Evolutionary conservation across 352 stramenopile genomes (phyloP).

Genomic region (Globisporangium heterothallicum): DNA sequence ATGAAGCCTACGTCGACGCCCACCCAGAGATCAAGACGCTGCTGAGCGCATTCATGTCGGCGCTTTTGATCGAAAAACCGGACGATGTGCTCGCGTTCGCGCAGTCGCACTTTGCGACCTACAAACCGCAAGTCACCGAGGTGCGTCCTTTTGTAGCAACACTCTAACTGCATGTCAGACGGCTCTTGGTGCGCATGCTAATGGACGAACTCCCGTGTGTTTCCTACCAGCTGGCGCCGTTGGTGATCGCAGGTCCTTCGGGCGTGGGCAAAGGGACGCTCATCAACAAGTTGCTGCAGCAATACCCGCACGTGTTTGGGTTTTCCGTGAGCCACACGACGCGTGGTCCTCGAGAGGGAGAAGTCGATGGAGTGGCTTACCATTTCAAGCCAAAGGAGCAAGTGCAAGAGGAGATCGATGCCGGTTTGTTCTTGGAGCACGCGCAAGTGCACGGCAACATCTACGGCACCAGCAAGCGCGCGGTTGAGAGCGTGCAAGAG

Average conservation of each 20-base stretch:
- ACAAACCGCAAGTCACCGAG: conserved; percentile 44
- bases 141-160: conserved; percentile 18
- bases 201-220: background rate
- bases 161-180: background rate
- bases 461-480: conserved; percentile 94
- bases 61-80: conserved; percentile 85
- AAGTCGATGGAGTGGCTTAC: conserved; percentile 96
- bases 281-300: conserved; percentile 88
- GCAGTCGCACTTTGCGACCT: conserved; percentile 71
- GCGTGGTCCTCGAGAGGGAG: conserved; percentile 87
- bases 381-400: conserved; percentile 93
- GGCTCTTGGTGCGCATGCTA: background rate
- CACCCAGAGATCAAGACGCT: conserved; percentile 89
- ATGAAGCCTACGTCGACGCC: conserved; percentile 71
- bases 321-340: conserved; percentile 99
- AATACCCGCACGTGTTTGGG: conserved; percentile 87
- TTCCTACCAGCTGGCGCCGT: conserved; percentile 44
- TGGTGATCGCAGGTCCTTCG: conserved; percentile 89
- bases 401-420: conserved; percentile 92
- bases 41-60: conserved; percentile 83
- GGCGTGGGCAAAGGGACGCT: conserved; percentile 95
- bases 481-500: conserved; percentile 90
- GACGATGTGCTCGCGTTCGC: conserved; percentile 78
- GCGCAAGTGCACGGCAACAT: conserved; percentile 97
- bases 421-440: conserved; percentile 96